Conservation (phyloP, 2,329 filamentous ascomycete species). For the Curvularia spicifera region DNA sequence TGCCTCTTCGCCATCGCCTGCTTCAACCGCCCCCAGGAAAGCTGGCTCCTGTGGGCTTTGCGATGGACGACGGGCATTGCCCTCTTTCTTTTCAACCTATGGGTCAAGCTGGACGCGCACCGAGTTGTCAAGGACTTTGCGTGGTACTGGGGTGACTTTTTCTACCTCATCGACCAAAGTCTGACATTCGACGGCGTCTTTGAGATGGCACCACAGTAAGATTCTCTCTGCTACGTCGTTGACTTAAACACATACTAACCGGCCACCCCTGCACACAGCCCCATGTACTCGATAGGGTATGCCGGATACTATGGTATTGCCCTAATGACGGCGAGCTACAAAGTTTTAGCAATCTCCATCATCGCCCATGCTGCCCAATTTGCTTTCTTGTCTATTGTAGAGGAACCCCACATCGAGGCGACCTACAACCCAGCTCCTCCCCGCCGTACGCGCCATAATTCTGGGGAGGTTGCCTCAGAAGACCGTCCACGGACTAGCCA, state of each 20-base stretch:
- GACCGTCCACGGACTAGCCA: slow-evolving; percentile 46
- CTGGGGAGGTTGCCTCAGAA: slow-evolving; percentile 50
- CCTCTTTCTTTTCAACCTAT: slow-evolving; percentile 91
- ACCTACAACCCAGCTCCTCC: slow-evolving; percentile 92
- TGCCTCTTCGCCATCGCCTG: slow-evolving; percentile 94
- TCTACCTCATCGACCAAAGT: slow-evolving; percentile 97
- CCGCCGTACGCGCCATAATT: slow-evolving; percentile 63
- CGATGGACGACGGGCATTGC: slow-evolving; percentile 81
- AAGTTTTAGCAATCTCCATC: slow-evolving; percentile 96
- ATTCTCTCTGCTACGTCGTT: slow-evolving; percentile 3
- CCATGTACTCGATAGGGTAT: slow-evolving; percentile 66
- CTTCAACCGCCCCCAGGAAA: slow-evolving; percentile 78
- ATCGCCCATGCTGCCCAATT: slow-evolving; percentile 93
- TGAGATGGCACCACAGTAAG: slow-evolving; percentile 83
- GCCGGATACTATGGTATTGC: slow-evolving; percentile 98
- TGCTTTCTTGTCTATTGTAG: slow-evolving; percentile 86
- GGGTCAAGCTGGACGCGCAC: slow-evolving; percentile 98
- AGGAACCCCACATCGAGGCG: slow-evolving; percentile 98
- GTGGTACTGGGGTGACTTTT: slow-evolving; percentile 99
- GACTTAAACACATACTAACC: slow-evolving; percentile 12
- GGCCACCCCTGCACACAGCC: slow-evolving; percentile 5
- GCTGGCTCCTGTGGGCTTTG: slow-evolving; percentile 68
- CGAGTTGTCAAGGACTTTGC: slow-evolving; percentile 98
- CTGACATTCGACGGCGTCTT: slow-evolving; percentile 98
- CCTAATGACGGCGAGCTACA: slow-evolving; percentile 97